Conservation (phyloP, 208 protist genomes). For the Acanthamoeba triangularis region DNA sequence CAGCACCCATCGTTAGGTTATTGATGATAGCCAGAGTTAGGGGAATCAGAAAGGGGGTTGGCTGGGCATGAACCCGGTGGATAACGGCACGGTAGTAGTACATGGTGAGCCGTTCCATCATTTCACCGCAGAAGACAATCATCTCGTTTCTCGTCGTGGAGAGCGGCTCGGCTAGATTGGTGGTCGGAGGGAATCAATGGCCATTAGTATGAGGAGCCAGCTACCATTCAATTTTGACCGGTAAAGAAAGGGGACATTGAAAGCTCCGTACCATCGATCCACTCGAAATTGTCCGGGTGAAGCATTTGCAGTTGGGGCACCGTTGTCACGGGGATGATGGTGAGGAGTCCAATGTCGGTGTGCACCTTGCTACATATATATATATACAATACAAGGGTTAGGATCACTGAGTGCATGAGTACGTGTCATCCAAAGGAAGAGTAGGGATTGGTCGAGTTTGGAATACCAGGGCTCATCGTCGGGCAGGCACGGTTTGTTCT, state of each 20-base stretch:
- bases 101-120: constrained; percentile 51
- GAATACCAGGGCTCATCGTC: constrained; percentile 57
- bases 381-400: no score
- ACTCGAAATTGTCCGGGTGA: background rate
- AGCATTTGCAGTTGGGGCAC: constrained; percentile 13
- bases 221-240: no score
- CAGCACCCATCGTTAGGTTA: background rate
- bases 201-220: no score
- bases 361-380: constrained; percentile 57
- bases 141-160: constrained; percentile 1
- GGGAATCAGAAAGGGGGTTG: no score
- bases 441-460: background rate
- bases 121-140: constrained; percentile 12
- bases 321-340: background rate
- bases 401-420: no score
- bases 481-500: background rate
- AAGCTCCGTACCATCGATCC: constrained; percentile 3
- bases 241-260: no score
- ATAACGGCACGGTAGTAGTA: constrained; percentile 13
- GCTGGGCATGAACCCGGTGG: background rate
- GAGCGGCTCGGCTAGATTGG: constrained; percentile 5
- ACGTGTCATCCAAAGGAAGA: background rate
- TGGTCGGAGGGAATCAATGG: background rate
- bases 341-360: constrained; percentile 41
- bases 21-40: no score